Evolutionary conservation across 257 asterid species (phyloP), one percentile per base, ranked within the genome.

Genomic region (Ocimum tenuiflorum): DNA sequence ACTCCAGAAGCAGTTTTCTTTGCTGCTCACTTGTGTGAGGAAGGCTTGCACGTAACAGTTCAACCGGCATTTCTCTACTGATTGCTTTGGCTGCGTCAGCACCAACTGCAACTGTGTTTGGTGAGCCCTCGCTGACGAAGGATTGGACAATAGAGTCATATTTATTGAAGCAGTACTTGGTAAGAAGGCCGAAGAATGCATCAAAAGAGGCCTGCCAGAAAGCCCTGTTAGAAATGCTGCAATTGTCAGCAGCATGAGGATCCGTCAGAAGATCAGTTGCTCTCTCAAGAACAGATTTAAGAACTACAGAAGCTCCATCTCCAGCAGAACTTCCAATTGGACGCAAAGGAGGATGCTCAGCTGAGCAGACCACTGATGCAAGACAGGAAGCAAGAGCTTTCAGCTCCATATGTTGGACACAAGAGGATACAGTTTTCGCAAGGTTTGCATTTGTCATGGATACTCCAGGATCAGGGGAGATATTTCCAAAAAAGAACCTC

Each of bases 131-230:
- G 49, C 66, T 38, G 53, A 79, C 55, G 73, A 75, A 76, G 46
- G 85, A 81, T 65, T 83, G 88, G 69, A 81, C 78, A 24, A 71
- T 75, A 8, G 80, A 74, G 71, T 88, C 95, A 7, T 88, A 88
- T 70, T 85, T 88, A 51, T 68, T 83, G 53, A 85, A 85, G 71
- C 94, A 88, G 80, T 88, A 83, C 72, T 83, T 83, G 0, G 86
- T 78, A 27, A 88, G 88, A 20, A 85, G 70, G 22, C 68, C 78
- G 52, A 88, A 88, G 68, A 88, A 88, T 2, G 91, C 94, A 70
- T 88, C 91, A 56, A 88, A 88, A 7, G 95, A 85, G 10, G 86
- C 95, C 87, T 88, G 95, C 95, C 95, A 88, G 61, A 88, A 83
- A 8, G 77, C 76, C 62, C 88, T 74, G 77, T 67, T 81, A 18